Evolutionary conservation across 2,329 filamentous ascomycete species (phyloP).

Genomic region (Aspergillus clavatus): DNA sequence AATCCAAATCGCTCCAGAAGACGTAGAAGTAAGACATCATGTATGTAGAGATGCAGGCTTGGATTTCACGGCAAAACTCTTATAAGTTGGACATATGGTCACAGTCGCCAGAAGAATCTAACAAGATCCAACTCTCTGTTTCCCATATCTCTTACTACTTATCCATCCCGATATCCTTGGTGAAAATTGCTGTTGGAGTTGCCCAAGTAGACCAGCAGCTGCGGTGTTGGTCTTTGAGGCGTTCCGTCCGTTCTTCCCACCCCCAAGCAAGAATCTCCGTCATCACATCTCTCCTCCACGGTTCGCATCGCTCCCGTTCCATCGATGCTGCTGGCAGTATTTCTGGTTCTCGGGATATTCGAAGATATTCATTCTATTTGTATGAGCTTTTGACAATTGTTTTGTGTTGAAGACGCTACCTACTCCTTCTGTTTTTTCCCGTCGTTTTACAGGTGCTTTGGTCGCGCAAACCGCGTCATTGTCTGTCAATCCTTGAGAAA

Average conservation of each 20-base stretch:
- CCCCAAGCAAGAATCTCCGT: slow-evolving; percentile 2
- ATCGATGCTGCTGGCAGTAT: not conserved
- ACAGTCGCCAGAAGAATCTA: no score
- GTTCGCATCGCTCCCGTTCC: not conserved
- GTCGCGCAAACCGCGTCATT: not conserved
- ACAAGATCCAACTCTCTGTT: no score
- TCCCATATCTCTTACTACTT: no score
- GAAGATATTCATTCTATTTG: not conserved
- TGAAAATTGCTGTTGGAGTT: not conserved
- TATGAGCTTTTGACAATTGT: not conserved
- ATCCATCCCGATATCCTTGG: no score
- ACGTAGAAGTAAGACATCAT: no score
- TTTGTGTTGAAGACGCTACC: no score
- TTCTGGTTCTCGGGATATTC: not conserved
- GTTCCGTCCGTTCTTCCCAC: slow-evolving; percentile 13
- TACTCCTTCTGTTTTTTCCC: no score
- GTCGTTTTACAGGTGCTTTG: not conserved
- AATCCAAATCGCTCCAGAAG: no score
- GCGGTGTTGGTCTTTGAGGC: slow-evolving; percentile 22
- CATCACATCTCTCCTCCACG: slow-evolving; percentile 3
- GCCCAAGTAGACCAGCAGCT: slow-evolving; percentile 2
- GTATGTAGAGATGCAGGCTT: no score
- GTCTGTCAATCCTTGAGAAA: slow-evolving; percentile 1
- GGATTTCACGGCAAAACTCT: no score
- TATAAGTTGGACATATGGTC: no score